Base-by-base conservation (phyloP, 2,329 filamentous ascomycete species). In the Trichoderma simmonsii region DNA sequence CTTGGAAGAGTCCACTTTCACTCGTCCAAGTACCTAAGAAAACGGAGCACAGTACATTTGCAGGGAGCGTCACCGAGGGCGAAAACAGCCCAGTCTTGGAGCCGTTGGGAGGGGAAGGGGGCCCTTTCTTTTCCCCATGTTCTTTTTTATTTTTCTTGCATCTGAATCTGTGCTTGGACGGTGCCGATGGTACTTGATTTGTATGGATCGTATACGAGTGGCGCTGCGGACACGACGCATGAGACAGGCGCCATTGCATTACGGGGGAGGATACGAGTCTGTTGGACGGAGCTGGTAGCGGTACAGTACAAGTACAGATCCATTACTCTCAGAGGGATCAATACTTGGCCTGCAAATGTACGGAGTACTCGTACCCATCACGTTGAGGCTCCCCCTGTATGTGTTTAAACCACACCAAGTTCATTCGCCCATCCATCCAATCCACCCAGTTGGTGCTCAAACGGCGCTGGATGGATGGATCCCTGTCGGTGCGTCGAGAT, bases 401-500 rank as follows among this genome's bases (percentile, higher is more conserved):
- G 28, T 21, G 43, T 21, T 54, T 24, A 24, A 54, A 54, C 48
- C 48, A 54, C 48, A 51, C 48, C 48, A 51, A 51, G 48, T 51
- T 18, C 34, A 36, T 39, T 39, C n/a, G 48, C 48, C 48, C 36
- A 59, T 56, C 15, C 63, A 34, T 36, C 62, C 62, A 34, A 43
- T 59, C 36, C 28, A 64, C 48, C 39, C 62, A 28, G 11, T 51
- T 54, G 48, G 48, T 14, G 48, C 48, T 32, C 62, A 54, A 48
- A 21, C n/a, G 48, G 11, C 39, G 28, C 30, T 26, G n/a, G 26
- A 18, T 15, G n/a, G 21, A 30, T 15, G n/a, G 21, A 57, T 43
- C 65, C 65, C 65, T 69, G 56, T 69, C 65, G 34, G 36, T 32
- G 64, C 64, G 64, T 67, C 64, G 64, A 60, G n/a, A 60, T 14